Base-by-base conservation (phyloP, 2,329 filamentous ascomycete species). In the Pestalotiopsis sp. region DNA sequence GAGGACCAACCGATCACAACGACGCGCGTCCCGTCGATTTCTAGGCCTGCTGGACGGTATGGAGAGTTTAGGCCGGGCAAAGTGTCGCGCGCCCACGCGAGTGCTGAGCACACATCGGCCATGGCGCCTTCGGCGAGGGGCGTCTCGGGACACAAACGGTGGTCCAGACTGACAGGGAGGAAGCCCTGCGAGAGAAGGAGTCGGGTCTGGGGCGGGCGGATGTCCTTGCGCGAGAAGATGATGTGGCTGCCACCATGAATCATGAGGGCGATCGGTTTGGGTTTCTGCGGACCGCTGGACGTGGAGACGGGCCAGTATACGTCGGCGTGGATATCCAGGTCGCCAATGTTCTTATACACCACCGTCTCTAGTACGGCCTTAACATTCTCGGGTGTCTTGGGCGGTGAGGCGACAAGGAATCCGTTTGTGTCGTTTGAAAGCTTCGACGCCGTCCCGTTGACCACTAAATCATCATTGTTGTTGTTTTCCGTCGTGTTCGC, bases 121-220 rank as follows among this genome's bases (percentile, higher is more conserved):
- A 87, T 81, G 0, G 85, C 78, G 0, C 85, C 85, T 0, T 84
- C 78, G 2, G 75, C 60, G 5, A 87, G 70, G 24, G 74, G 81
- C 1, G 79, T 75, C 57, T 86, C 83, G 0, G 85, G 85, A 67
- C 84, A 86, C 0, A 87, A 78, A 0, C 84, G 74, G 68, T 86
- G 84, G 70, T 87, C 85, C 0, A 86, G 65, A 69, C 81, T 84
- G 10, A 87, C 74, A 0, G 85, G 84, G 0, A 86, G 72, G 35
- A 86, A 78, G 0, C 82, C 82, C 3, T 72, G 66, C 0, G 74
- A 67, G 0, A 85, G 74, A 0, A 86, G 76, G 2, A 75, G 66
- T 2, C 70, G 62, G 0, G 75, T 81, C 62, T 86, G 84, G 1
- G 66, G 48, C 1, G 76, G 75, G 1, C 79, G 73, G 3, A 84